Conservation (phyloP, 148 eudicot genomes). For the Gaultheria prostrata region DNA sequence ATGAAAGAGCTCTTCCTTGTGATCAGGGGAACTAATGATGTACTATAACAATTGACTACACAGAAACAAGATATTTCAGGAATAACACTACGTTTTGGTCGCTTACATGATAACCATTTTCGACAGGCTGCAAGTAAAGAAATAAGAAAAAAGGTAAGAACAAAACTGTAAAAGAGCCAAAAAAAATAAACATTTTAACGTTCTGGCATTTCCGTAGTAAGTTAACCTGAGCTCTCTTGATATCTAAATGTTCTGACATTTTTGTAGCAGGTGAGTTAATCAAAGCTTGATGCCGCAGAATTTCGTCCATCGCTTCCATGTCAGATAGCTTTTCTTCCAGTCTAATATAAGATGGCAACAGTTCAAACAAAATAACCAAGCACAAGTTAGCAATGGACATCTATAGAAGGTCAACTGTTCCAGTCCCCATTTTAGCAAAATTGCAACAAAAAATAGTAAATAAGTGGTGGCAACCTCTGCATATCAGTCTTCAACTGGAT, state of each 20-base stretch:
- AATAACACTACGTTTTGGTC: constrained; percentile 20
- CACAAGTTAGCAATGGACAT: not conserved
- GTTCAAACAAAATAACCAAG: constrained; percentile 12
- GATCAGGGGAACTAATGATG: not conserved
- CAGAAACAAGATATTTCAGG: constrained; percentile 10
- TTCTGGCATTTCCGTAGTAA: constrained; percentile 6
- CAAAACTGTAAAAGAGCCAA: constrained; percentile 6
- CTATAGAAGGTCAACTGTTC: not conserved
- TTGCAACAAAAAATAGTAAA: not conserved
- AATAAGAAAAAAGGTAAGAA: constrained; percentile 11
- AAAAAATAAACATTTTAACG: not conserved
- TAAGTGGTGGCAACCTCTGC: constrained; percentile 50
- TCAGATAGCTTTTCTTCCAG: constrained; percentile 75
- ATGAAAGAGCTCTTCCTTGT: constrained; percentile 17
- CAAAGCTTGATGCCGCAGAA: constrained; percentile 53
- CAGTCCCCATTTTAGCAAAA: not conserved
- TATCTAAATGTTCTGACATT: constrained; percentile 39
- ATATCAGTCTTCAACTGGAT: constrained; percentile 65
- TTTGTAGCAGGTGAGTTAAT: constrained; percentile 36
- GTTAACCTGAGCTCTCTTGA: constrained; percentile 35
- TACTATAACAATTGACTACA: not conserved
- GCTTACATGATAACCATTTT: constrained; percentile 51
- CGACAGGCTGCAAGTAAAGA: constrained; percentile 33
- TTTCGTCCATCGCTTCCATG: constrained; percentile 54
- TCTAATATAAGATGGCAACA: constrained; percentile 30